These are phyloP conservation scores for Apiospora koreana DNA, from an alignment of 2,329 filamentous ascomycete genomes.

Conservation along the genomic window DNA sequence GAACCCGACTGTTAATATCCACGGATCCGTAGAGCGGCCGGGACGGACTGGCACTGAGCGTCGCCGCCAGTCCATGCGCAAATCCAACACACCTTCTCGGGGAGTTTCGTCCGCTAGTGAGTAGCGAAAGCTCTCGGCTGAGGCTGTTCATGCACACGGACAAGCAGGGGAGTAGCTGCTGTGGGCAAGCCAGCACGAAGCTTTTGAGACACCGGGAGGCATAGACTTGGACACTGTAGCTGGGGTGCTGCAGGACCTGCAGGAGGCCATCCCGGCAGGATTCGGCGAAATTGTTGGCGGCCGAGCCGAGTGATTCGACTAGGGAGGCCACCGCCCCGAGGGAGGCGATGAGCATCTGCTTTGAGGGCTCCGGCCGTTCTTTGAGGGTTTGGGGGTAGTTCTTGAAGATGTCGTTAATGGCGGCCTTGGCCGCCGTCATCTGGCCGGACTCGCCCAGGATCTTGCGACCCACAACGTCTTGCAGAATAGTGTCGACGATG, in stretches of 20 bases:
- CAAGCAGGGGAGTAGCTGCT: slow-evolving; percentile 86
- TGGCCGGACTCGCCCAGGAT: slow-evolving; percentile 91
- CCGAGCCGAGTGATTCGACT: slow-evolving; percentile 78
- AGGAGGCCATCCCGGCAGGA: slow-evolving; percentile 82
- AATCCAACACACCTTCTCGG: slow-evolving; percentile 85
- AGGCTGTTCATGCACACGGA: slow-evolving; percentile 97
- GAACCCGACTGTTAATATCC: slow-evolving; percentile 88
- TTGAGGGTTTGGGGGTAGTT: slow-evolving; percentile 90
- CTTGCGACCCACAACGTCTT: slow-evolving; percentile 77
- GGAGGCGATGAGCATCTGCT: slow-evolving; percentile 78
- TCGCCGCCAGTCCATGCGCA: slow-evolving; percentile 86
- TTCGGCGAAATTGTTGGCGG: slow-evolving; percentile 77
- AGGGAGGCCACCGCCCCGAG: slow-evolving; percentile 79
- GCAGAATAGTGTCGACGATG: slow-evolving; percentile 80
- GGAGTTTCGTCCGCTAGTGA: slow-evolving; percentile 74
- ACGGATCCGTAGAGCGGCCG: slow-evolving; percentile 93
- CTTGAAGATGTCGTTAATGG: slow-evolving; percentile 88
- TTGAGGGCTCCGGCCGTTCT: slow-evolving; percentile 84
- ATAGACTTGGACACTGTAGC: slow-evolving; percentile 93
- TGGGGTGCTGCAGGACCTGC: slow-evolving; percentile 90
- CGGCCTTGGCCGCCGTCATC: slow-evolving; percentile 73
- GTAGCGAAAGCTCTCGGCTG: slow-evolving; percentile 77
- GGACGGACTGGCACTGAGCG: slow-evolving; percentile 83
- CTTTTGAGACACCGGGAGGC: slow-evolving; percentile 82
- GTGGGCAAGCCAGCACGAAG: slow-evolving; percentile 87